Evolutionary conservation across 108 stramenopile species (phyloP).

Genomic region (Pseudonitzschia delicatissima): DNA sequence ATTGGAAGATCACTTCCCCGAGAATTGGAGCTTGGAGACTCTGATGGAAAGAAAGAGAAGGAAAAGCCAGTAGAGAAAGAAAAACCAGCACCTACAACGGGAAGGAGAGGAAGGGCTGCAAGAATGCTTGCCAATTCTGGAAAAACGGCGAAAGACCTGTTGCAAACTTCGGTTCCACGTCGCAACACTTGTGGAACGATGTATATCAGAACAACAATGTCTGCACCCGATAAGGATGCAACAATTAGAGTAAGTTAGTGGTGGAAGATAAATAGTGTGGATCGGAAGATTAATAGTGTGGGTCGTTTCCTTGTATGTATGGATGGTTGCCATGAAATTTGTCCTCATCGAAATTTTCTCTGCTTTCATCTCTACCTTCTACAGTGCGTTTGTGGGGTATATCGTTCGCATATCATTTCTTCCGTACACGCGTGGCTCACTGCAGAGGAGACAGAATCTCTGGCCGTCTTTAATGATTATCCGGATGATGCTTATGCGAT

Average conservation of each 20-base stretch:
- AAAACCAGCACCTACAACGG: background rate
- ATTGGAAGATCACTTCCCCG: slow-evolving; percentile 17
- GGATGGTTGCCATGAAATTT: slow-evolving; percentile 5
- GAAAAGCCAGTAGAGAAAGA: slow-evolving; percentile 8
- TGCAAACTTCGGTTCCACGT: slow-evolving; percentile 47
- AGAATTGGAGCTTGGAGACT: slow-evolving; percentile 32
- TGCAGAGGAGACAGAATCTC: slow-evolving; percentile 28
- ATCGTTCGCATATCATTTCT: slow-evolving; percentile 87
- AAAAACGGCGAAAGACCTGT: background rate
- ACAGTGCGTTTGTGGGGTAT: slow-evolving; percentile 87
- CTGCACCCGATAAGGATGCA: slow-evolving; percentile 92
- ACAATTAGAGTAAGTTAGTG: slow-evolving; percentile 75
- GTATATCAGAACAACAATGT: slow-evolving; percentile 84
- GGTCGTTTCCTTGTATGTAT: background rate
- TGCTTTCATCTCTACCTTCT: background rate
- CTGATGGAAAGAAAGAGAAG: slow-evolving; percentile 24
- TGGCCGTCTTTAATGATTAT: slow-evolving; percentile 43
- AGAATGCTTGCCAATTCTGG: background rate
- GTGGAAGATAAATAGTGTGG: background rate
- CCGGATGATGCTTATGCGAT: background rate
- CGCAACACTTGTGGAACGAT: slow-evolving; percentile 92
- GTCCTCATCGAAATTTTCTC: too few relatives aligned
- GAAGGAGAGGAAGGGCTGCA: slow-evolving; percentile 5
- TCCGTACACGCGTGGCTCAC: slow-evolving; percentile 29
- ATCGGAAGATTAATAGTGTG: background rate